Evolutionary conservation across 202 grass and related monocot genomes (phyloP), one percentile per base, ranked within the genome.

Genomic region (Schoenoplectus triqueter): DNA sequence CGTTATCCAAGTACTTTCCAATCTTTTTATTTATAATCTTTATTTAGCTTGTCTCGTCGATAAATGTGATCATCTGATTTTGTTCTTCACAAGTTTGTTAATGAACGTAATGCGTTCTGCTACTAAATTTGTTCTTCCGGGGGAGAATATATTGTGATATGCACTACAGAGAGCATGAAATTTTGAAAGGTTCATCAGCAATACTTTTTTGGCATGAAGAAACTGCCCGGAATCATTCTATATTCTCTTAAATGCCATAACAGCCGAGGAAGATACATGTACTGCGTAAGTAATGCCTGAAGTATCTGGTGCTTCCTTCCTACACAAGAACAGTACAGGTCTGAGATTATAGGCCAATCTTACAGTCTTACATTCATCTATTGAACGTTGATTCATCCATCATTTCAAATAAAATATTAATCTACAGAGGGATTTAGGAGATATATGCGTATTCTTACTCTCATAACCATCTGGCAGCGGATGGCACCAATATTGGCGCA

Each of bases 371-470:
- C n/a, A n/a, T n/a, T n/a, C 78, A 55, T 67, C 0, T 19, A 66
- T 81, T 31, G 11, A 52, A 48, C 52, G 8, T 21, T 19, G n/a
- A 56, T 78, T 57, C 45, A 57, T 69, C n/a, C 2, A 17, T 39
- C 45, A 31, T 69, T 83, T 4, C 47, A 31, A 44, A 83, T 5
- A 66, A 2, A 54, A 55, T 0, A 10, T 17, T 14, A 22, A 54
- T 67, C 15, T 52, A 69, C 5, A 56, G 1, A 83, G 69, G 80
- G 80, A 18, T 56, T 48, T 69, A 1, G 80, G 64, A 39, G 80
- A 83, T 39, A 83, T n/a, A 40, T 68, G 80, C 80, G 50, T 69
- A 83, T 83, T 83, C 80, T n/a, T 83, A 83, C 66, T 83, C 80
- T 1, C 48, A 68, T 15, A 64, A 83, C 21, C 48, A 83, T 70